Conservation (phyloP, 768 basidiomycete species). For the Butyriboletus loyo region DNA sequence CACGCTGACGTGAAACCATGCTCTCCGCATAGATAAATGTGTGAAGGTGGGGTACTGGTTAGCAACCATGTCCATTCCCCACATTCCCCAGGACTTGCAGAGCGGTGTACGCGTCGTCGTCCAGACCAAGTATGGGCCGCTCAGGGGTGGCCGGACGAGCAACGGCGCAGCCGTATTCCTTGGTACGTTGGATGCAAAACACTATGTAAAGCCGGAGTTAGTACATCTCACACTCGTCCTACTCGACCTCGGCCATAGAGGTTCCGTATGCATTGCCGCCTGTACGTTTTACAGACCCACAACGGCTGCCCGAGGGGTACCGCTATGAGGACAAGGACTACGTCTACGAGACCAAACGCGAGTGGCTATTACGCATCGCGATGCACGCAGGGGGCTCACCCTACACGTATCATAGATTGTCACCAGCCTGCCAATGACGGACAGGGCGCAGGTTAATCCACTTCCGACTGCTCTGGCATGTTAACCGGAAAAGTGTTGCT, state of each 20-base stretch:
- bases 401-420: conserved; percentile 45
- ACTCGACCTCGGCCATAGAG: conserved; percentile 49
- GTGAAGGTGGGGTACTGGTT: neutral
- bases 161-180: conserved; percentile 66
- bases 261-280: conserved; percentile 72
- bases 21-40: conserved; percentile 12
- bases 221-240: too few species aligned
- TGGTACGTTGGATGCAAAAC: conserved; percentile 37
- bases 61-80: conserved; percentile 22
- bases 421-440: conserved; percentile 65
- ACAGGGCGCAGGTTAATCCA: conserved; percentile 47
- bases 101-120: conserved; percentile 43
- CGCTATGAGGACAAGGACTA: conserved; percentile 61
- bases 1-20: conserved; percentile 1
- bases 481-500: neutral
- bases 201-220: neutral
- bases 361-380: conserved; percentile 19
- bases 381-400: neutral
- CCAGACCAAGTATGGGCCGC: conserved; percentile 51
- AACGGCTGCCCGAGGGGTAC: conserved; percentile 50
- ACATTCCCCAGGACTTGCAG: conserved; percentile 58
- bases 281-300: conserved; percentile 59
- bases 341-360: conserved; percentile 55
- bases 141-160: conserved; percentile 56
- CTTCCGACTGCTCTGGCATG: neutral